Evolutionary conservation across 2,329 filamentous ascomycete genomes (phyloP), one percentile per base, ranked within the genome.

Genomic region (Trichoderma sp.): DNA sequence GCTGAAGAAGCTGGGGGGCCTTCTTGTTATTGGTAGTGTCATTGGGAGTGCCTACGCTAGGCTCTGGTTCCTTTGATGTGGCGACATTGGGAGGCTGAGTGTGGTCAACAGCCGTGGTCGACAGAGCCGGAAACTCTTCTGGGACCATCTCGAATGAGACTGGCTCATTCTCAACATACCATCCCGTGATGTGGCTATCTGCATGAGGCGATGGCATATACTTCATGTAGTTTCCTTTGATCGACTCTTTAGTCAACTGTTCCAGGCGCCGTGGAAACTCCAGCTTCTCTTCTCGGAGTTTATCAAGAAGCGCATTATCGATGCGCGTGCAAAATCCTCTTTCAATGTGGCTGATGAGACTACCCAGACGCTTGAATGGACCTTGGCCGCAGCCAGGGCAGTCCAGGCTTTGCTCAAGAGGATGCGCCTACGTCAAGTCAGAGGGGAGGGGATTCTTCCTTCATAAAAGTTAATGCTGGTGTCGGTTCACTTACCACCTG

Each of bases 261-360:
- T 75, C 72, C 12, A 80, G 74, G 17, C 72, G 70, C 2, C 73
- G 71, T 0, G 77, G 72, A 56, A 82, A 83, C 15, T 73, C 71
- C 17, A 78, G 73, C 67, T 80, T 81, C 65, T 78, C 70, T 50
- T 80, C 73, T 4, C 82, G 78, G 19, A 75, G 70, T 8, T 73
- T 68, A 9, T 78, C 75, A 13, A 84, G 69, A 1, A 77, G 70
- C 0, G 69, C 67, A 3, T 72, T 73, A 29, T 70, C 74, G 67
- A 87, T 78, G 0, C 42, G 61, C 1, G 67, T 32, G 69, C 85
- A 87, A 1, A 77, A 64, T 27, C 76, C 72, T 2, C 70, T 70
- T 72, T 87, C 83, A 4, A 87, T 76, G 59, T 87, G 85, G 1
- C 68, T 42, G 63, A 86, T 78, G 39, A 85, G 78, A 0, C 60